These are phyloP conservation scores for Sophora flavescens DNA, from an alignment of 306 rosid species.

Conservation along the genomic window DNA sequence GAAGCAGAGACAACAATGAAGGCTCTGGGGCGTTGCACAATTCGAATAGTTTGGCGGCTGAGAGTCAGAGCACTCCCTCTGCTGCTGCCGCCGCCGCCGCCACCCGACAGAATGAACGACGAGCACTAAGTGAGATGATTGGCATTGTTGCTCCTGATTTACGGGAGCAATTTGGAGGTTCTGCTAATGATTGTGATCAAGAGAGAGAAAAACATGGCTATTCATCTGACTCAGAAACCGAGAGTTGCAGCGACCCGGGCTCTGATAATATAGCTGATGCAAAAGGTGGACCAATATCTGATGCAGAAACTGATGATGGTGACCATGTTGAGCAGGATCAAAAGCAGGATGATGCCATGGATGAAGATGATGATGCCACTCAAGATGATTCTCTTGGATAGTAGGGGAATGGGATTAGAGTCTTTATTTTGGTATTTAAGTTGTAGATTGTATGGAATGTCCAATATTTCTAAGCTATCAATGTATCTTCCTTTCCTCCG, in stretches of 20 bases:
- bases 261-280: constrained; percentile 36
- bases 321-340: constrained; percentile 47
- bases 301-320: constrained; percentile 61
- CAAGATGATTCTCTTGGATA: constrained; percentile 62
- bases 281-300: constrained; percentile 52
- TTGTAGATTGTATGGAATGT: constrained; percentile 26
- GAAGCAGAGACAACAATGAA: constrained; percentile 52
- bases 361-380: constrained; percentile 61
- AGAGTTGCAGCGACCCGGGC: constrained; percentile 47
- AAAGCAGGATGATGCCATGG: constrained; percentile 57
- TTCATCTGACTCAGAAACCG: constrained; percentile 56
- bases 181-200: constrained; percentile 36
- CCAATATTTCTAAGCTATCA: neutral
- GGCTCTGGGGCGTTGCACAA: constrained; percentile 53
- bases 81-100: constrained; percentile 38
- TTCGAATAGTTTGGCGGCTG: constrained; percentile 50
- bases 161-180: constrained; percentile 61
- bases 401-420: neutral
- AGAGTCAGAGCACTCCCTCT: constrained; percentile 60
- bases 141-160: constrained; percentile 74
- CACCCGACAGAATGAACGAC: constrained; percentile 54
- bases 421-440: neutral
- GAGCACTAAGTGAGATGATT: constrained; percentile 72
- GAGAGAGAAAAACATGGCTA: constrained; percentile 42
- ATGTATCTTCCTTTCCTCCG: neutral